Conservation (phyloP, 768 basidiomycete genomes). For the Calocera cornea region DNA sequence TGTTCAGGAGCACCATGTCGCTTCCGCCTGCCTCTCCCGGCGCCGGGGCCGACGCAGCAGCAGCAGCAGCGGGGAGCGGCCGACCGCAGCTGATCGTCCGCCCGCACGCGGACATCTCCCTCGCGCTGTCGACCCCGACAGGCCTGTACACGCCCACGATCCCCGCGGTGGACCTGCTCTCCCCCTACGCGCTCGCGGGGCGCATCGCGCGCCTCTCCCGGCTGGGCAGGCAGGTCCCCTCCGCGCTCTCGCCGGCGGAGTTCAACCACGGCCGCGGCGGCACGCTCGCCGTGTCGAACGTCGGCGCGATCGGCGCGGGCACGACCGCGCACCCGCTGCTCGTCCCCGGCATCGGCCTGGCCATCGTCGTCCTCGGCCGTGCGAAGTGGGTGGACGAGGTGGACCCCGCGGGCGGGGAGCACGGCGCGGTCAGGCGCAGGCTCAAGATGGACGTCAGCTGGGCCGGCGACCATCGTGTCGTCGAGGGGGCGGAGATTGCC, state of each 20-base stretch:
- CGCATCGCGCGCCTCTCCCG: conserved; percentile 45
- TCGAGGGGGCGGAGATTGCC: conserved; percentile 80
- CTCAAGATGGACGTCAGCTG: conserved; percentile 58
- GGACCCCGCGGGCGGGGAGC: conserved; percentile 31
- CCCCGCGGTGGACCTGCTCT: conserved; percentile 37
- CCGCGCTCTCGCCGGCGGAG: conserved; percentile 47
- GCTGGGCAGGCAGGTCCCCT: conserved; percentile 55
- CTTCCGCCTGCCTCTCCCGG: conserved; percentile 17
- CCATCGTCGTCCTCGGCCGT: conserved; percentile 68
- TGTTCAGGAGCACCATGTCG: conserved; percentile 65
- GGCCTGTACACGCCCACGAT: conserved; percentile 76
- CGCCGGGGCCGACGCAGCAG: conserved; percentile 9
- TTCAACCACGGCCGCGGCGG: conserved; percentile 67
- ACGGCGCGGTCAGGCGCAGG: conserved; percentile 28
- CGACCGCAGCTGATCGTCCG: conserved; percentile 60
- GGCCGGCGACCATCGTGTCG: conserved; percentile 76
- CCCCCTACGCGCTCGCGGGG: conserved; percentile 49
- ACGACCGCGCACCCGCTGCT: conserved; percentile 60
- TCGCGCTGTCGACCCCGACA: conserved; percentile 68
- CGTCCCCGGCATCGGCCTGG: conserved; percentile 70
- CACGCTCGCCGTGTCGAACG: conserved; percentile 68
- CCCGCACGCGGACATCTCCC: conserved; percentile 55
- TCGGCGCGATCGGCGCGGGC: conserved; percentile 66
- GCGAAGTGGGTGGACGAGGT: conserved; percentile 46
- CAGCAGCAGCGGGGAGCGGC: conserved; percentile 39